A percentile compares a stretch with the other conserved stretches of the same genome.
phyloP scores from a whole-genome alignment of 192 early-diverging fungal species.

The Bifiguratus adelaidae region DNA sequence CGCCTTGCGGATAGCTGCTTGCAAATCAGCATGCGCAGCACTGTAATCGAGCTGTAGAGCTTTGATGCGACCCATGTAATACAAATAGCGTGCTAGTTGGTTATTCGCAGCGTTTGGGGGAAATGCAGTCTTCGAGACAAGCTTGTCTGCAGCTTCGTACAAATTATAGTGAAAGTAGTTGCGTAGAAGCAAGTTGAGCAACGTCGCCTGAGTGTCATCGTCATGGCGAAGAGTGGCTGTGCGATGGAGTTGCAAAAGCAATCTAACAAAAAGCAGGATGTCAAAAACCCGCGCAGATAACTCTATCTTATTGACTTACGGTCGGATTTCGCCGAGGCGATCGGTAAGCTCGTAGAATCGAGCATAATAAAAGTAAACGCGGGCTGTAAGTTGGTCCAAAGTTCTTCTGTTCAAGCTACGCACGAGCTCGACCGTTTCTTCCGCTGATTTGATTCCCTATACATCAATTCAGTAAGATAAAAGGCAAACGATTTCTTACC shows the following conservation, averaged over 20 bases:
- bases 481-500: conserved; percentile 22
- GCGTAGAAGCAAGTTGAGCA: conserved; percentile 85
- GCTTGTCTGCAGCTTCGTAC: conserved; percentile 96
- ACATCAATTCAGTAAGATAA: neutral
- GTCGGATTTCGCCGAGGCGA: conserved; percentile 62
- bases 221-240: conserved; percentile 88
- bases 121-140: conserved; percentile 86
- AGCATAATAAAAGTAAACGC: conserved; percentile 89
- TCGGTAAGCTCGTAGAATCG: conserved; percentile 78
- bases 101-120: conserved; percentile 87
- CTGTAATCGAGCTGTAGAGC: conserved; percentile 99
- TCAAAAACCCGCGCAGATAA: conserved; percentile 1
- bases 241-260: conserved; percentile 72
- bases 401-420: conserved; percentile 75
- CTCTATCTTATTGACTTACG: conserved; percentile 37
- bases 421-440: conserved; percentile 49
- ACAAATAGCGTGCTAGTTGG: conserved; percentile 90
- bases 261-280: conserved; percentile 19
- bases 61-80: conserved; percentile 93
- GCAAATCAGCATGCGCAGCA: conserved; percentile 72
- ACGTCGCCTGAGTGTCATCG: conserved; percentile 73
- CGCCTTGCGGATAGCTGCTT: conserved; percentile 94
- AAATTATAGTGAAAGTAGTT: conserved; percentile 92
- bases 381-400: conserved; percentile 80
- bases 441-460: conserved; percentile 60